Percentiles rank a stretch among this genome's conserved stretches.
phyloP scores from a whole-genome alignment of 2,329 filamentous ascomycete species.

The Sporothrix schenckii region DNA sequence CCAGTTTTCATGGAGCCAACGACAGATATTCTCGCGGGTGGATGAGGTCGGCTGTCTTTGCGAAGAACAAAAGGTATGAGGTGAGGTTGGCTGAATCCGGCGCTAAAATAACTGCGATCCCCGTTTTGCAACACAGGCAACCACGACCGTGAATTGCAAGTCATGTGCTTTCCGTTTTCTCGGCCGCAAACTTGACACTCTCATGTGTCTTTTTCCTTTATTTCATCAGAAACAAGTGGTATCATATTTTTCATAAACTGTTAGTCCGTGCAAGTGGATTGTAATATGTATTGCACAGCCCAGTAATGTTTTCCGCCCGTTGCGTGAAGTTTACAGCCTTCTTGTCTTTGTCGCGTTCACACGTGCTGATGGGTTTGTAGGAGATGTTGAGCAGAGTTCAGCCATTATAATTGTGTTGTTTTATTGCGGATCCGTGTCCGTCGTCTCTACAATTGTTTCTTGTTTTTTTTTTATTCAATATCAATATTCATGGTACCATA shows the following conservation, averaged over 20 bases:
- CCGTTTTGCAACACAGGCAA: not conserved
- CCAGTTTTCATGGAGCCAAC: not conserved
- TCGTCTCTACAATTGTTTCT: not conserved
- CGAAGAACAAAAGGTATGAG: not conserved
- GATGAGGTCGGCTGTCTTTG: not conserved
- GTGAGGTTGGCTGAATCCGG: not conserved
- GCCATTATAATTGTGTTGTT: no score
- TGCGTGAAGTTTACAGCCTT: no score
- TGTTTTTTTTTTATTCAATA: not conserved
- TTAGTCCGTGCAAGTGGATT: no score
- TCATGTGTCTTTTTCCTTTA: not conserved
- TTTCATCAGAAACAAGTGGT: not conserved
- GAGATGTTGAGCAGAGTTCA: no score
- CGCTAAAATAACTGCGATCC: not conserved
- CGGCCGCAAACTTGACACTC: not conserved
- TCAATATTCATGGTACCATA: not conserved
- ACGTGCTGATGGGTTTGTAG: no score
- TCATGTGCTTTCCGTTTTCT: not conserved
- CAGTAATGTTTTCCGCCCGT: no score
- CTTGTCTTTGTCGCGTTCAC: no score
- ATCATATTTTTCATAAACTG: no score
- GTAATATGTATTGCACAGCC: no score
- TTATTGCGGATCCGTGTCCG: no score
- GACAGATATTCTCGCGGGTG: not conserved
- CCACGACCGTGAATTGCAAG: slow-evolving; percentile 4